Evolutionary conservation across 2,329 filamentous ascomycete species (phyloP), one percentile per base, ranked within the genome.

Genomic region (Fonsecaea erecta): DNA sequence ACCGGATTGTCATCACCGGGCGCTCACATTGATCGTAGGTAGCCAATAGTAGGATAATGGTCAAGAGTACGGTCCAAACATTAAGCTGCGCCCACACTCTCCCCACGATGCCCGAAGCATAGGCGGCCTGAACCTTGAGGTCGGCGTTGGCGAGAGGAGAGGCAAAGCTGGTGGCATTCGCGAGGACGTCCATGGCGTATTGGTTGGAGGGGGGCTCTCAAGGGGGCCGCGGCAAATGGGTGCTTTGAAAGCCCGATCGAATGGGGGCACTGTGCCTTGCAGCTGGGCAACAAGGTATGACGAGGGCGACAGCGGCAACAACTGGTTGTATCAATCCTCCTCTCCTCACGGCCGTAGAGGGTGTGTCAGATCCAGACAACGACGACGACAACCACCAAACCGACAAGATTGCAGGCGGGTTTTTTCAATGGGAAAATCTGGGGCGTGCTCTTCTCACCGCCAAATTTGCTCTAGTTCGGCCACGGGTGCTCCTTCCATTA

Each of bases 21-120:
- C 2, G 14, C 91, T 77, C 83, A 97, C 94, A 83, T 82, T 98
- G 94, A 79, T 98, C 94, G 78, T 97, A 98, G 67, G 88, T 85
- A 64, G 96, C 86, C 60, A 90, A 86, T 8, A 90, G 74, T 35
- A 90, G 81, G 63, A 97, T 76, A 57, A 95, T 68, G 16, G 91
- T 91, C 70, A 93, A 76, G 35, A 90, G 72, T 70, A 92, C 82
- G 67, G 89, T 88, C 82, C 87, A 87, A 77, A 85, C 76, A 72
- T 85, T 87, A 63, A 86, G 40, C 60, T 70, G 69, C 18, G 57
- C 52, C 43, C 63, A n/a, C 18, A 70, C 28, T 24, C 67, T 60
- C 18, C 62, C 68, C 53, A 71, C 30, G n/a, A 71, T 26, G 11
- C 67, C 65, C 12, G 62, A 64, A 3, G 63, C 60, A 18, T 62